Evolutionary conservation across 805 yeast species (phyloP), one percentile per base, ranked within the genome.

Genomic region (Metschnikowia bowlesiae): DNA sequence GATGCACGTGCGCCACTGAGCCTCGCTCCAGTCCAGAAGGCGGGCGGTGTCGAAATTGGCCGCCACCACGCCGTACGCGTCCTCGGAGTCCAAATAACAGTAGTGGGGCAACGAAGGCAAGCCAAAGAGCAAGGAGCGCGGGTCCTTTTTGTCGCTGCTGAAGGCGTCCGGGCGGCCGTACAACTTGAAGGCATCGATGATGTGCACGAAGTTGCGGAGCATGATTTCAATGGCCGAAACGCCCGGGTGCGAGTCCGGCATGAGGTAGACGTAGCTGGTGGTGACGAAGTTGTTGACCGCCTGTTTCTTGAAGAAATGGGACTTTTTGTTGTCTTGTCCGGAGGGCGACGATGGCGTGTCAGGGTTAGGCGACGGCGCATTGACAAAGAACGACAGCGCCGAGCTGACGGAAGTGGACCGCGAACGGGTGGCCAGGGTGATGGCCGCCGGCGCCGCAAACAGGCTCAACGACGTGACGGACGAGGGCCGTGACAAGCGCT

Each of bases 161-260:
- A 89, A 76, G 52, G 85, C 82, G 48, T 75, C 70, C 1, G 95
- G 94, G 56, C 94, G 74, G 8, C 95, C 95, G 60, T 87, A 87
- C 43, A 87, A 64, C 60, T 76, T 79, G 67, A 85, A 87, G 3
- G 85, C 74, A 62, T 87, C 88, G 71, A 84, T 78, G 16, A 85
- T 72, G 43, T 89, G 92, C 32, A 87, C 74, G 53, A 84, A 70
- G 59, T 82, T 75, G 52, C 95, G 70, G 40, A 87, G 79, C 81
- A 85, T 82, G 13, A 87, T 87, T 62, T 87, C 94, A 44, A 81
- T 77, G 14, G 84, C 83, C 42, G 79, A 75, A 30, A 87, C 92
- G 38, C 88, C 87, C 3, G 84, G 83, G 65, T 87, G 95, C 28
- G 79, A 62, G 48, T 79, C 82, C 3, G 95, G 94, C 74, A 87